A percentile compares a stretch with the other conserved stretches of the same genome.
Evolutionary conservation across 192 early-diverging fungal species (phyloP).

Genomic region (Coemansia sp.): DNA sequence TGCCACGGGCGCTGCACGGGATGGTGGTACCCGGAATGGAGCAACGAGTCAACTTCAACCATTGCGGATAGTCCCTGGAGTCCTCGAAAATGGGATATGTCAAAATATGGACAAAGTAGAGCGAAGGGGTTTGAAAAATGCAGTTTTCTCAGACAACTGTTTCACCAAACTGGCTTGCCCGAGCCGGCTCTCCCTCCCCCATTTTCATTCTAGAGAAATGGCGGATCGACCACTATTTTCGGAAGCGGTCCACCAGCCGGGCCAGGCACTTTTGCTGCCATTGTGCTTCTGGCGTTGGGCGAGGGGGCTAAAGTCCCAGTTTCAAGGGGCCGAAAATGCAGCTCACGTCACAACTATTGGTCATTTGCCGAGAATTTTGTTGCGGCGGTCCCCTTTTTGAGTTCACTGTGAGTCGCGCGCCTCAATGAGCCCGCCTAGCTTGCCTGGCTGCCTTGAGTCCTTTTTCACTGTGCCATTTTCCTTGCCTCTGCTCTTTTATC

Average conservation of each 20-base stretch:
- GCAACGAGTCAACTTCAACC: conserved; percentile 64
- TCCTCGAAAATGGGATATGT: not conserved
- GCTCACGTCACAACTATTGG: not conserved
- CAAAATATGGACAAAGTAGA: not conserved
- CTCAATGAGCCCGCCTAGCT: no score
- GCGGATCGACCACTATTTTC: no score
- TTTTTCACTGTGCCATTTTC: not conserved
- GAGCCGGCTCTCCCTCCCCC: not conserved
- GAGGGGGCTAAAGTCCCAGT: not conserved
- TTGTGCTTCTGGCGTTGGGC: not conserved
- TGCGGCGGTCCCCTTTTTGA: not conserved
- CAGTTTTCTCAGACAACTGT: not conserved
- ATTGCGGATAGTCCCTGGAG: conserved; percentile 8
- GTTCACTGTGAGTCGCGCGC: not conserved
- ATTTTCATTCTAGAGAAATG: no score
- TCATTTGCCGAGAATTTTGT: not conserved
- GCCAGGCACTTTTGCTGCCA: not conserved
- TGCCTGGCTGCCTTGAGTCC: not conserved
- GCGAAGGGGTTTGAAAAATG: not conserved
- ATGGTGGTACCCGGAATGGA: conserved; percentile 88
- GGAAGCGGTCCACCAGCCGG: no score
- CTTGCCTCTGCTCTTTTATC: not conserved
- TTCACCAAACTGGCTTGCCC: not conserved
- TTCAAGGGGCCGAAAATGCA: conserved; percentile 1
- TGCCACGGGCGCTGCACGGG: conserved; percentile 81